A percentile compares a stretch with the other conserved stretches of the same genome.
Evolutionary conservation across 805 yeast species (phyloP).

Genomic region (Tetrapisispora arboricola): DNA sequence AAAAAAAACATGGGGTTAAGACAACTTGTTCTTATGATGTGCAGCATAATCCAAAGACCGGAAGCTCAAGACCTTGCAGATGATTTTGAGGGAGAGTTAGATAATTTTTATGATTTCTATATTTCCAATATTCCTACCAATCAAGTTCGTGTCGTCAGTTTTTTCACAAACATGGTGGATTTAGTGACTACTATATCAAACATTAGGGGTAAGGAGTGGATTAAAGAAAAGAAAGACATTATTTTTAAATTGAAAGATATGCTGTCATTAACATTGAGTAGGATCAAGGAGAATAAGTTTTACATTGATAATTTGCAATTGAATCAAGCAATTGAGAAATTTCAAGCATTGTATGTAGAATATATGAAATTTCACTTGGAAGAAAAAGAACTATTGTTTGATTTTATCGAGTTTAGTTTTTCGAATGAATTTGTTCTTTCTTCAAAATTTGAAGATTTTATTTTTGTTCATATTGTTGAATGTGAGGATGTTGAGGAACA

Average conservation of each 20-base stretch:
- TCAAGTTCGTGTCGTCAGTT: slow-evolving; percentile 28
- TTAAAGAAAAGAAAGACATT: slow-evolving; percentile 35
- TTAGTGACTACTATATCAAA: slow-evolving; percentile 43
- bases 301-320: slow-evolving; percentile 50
- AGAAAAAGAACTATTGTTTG: slow-evolving; percentile 31
- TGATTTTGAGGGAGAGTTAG: slow-evolving; percentile 43
- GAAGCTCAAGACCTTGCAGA: slow-evolving; percentile 41
- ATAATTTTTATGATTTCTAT: slow-evolving; percentile 38
- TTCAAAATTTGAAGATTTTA: slow-evolving; percentile 41
- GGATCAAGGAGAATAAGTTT: slow-evolving; percentile 19
- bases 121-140: slow-evolving; percentile 34
- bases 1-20: slow-evolving; percentile 55
- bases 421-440: slow-evolving; percentile 20
- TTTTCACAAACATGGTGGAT: slow-evolving; percentile 64
- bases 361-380: slow-evolving; percentile 28
- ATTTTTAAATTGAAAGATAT: slow-evolving; percentile 22
- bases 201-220: slow-evolving; percentile 48
- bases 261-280: slow-evolving; percentile 18
- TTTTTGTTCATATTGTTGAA: slow-evolving; percentile 47
- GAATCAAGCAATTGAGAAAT: slow-evolving; percentile 53
- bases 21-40: slow-evolving; percentile 37
- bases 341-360: slow-evolving; percentile 41
- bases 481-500: slow-evolving; percentile 38
- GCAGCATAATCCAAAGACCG: slow-evolving; percentile 23
- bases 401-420: slow-evolving; percentile 32